Evolutionary conservation across 495 filamentous ascomycete species (phyloP).

Genomic region (Glutinoglossum americanum): DNA sequence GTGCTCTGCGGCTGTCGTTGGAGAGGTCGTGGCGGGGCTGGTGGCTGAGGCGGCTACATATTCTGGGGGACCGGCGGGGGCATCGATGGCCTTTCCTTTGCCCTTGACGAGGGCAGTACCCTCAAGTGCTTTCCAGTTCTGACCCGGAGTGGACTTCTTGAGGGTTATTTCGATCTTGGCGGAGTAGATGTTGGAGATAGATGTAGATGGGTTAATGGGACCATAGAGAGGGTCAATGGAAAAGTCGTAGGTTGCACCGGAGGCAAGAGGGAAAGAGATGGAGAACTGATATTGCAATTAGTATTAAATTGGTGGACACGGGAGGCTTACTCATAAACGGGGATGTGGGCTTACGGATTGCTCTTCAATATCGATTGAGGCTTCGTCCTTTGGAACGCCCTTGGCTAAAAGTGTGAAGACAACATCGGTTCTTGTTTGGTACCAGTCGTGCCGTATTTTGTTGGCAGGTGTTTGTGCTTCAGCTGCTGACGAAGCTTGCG

Average conservation of each 20-base stretch:
- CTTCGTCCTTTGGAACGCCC: conserved; percentile 41
- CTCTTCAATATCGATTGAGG: conserved; percentile 32
- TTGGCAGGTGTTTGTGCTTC: conserved; percentile 25
- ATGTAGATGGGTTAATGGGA: conserved; percentile 35
- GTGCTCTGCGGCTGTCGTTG: neutral
- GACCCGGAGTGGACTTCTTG: conserved; percentile 38
- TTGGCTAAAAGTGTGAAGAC: conserved; percentile 52
- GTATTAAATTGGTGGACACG: neutral
- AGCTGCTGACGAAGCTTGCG: conserved; percentile 1
- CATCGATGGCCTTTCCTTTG: conserved; percentile 8
- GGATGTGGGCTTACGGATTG: conserved; percentile 23
- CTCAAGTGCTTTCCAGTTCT: conserved; percentile 63
- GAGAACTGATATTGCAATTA: conserved; percentile 25
- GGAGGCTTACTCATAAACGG: neutral
- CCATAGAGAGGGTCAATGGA: conserved; percentile 51
- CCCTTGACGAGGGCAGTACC: conserved; percentile 19
- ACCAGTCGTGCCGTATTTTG: conserved; percentile 65
- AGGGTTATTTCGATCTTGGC: conserved; percentile 75
- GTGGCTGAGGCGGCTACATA: neutral
- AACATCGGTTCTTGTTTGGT: conserved; percentile 44
- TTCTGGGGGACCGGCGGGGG: conserved; percentile 6
- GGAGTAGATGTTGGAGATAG: conserved; percentile 39
- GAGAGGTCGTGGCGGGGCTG: conserved; percentile 6
- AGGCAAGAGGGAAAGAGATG: conserved; percentile 42
- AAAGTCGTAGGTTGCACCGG: conserved; percentile 36